Base-by-base conservation (phyloP, 179 eudicot genomes). In the Dionaea muscipula region DNA sequence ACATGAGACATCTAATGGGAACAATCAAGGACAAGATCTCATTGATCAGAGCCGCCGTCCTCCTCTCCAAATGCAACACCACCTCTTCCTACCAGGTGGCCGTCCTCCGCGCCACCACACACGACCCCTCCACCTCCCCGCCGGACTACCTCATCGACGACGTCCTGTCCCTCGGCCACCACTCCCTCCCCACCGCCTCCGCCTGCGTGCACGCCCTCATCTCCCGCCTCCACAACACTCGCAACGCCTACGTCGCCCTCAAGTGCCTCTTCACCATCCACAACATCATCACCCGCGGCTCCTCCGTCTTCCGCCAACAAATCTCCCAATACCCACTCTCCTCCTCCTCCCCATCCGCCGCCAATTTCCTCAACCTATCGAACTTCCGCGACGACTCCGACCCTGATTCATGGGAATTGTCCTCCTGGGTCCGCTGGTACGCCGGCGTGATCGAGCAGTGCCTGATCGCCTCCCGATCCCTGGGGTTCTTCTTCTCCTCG, bases 341-440 rank as follows among this genome's bases (percentile, higher is more conserved):
- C 6, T 0, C 26, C 18, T 68, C 68, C 3, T n/a, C n/a, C n/a
- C n/a, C n/a, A n/a, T n/a, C n/a, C n/a, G 68, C 64, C 26, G 11
- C 31, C 17, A 55, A 69, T 17, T 75, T 53, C 40, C 60, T 78
- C 25, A 75, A 78, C 11, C 52, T 78, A 9, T 58, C 69, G 4
- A 18, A 3, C n/a, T 66, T 71, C 37, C 38, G 37, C 0, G 81
- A 83, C 26, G 51, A 62, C 3, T 47, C 72, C 0, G 75, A 77
- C 40, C 19, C 54, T 7, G 81, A 74, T 51, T 63, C 78, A 18
- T 60, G 72, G 66, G 75, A 75, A 53, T 41, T 83, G 13, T 76
- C 85, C 0, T 24, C 55, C 4, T 86, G 91, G 87, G 78, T 71
- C 2, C 60, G 85, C 25, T 86, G 91, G 91, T 85, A 76, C 62